Conservation (phyloP, 2,329 filamentous ascomycete species). For the Phaeosphaeriaceae sp. region DNA sequence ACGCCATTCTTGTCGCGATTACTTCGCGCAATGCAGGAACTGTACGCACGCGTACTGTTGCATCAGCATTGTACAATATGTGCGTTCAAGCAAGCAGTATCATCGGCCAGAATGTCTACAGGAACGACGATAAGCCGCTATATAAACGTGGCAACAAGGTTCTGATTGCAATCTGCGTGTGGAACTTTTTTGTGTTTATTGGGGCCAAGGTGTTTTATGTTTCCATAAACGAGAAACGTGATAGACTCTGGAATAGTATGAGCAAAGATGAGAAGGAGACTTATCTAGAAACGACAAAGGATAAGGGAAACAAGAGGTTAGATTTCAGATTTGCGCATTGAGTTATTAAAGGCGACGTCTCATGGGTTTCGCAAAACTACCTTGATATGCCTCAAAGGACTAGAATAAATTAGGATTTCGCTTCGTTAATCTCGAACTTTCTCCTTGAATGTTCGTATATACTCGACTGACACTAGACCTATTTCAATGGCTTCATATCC, state of each 20-base stretch:
- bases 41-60: constrained; percentile 53
- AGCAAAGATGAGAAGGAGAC: constrained; percentile 41
- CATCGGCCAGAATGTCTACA: constrained; percentile 57
- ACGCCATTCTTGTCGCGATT: constrained; percentile 53
- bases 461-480: too few relatives aligned
- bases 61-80: constrained; percentile 54
- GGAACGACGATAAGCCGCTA: constrained; percentile 57
- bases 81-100: constrained; percentile 41
- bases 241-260: constrained; percentile 41
- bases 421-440: too few relatives aligned
- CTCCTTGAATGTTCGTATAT: too few relatives aligned
- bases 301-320: constrained; percentile 47
- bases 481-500: too few relatives aligned
- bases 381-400: too few relatives aligned
- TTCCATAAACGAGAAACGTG: constrained; percentile 53
- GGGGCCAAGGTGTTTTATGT: constrained; percentile 62
- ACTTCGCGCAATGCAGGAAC: constrained; percentile 52
- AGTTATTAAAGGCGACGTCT: not conserved
- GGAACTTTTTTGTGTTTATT: constrained; percentile 60
- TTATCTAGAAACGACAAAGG: constrained; percentile 45
- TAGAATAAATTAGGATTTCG: too few relatives aligned
- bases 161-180: constrained; percentile 58
- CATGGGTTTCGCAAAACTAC: too few relatives aligned
- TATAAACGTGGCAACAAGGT: constrained; percentile 63
- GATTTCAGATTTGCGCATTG: constrained; percentile 44